These are phyloP conservation scores for Fomitopsis serialis DNA, from an alignment of 768 basidiomycete genomes.

Conservation along the genomic window DNA sequence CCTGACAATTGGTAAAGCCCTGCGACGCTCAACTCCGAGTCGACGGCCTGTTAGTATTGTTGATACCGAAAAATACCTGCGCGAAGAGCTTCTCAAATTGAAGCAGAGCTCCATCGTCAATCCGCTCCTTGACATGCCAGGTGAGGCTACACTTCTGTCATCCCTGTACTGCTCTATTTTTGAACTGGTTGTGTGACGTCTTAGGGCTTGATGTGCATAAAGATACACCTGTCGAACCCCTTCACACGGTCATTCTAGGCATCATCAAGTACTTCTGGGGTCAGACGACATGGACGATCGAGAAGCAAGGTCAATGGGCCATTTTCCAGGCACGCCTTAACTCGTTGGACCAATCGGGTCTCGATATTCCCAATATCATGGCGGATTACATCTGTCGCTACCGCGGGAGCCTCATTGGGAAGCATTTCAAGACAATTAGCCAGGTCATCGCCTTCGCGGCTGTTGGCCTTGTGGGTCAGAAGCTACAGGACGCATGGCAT, in stretches of 20 bases:
- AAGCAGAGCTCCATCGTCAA: no score
- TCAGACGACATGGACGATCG: conserved; percentile 17
- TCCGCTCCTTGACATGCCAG: background rate
- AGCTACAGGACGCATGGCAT: conserved; percentile 19
- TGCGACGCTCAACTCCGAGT: background rate
- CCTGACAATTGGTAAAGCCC: conserved; percentile 6
- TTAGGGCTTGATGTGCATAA: conserved; percentile 25
- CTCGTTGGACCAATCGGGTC: conserved; percentile 19
- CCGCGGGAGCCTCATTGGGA: conserved; percentile 25
- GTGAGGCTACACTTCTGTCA: no score
- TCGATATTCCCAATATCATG: conserved; percentile 19
- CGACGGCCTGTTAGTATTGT: no score
- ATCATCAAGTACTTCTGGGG: conserved; percentile 31
- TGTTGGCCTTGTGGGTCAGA: conserved; percentile 9
- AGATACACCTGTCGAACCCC: conserved; percentile 28
- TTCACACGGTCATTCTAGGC: conserved; percentile 30
- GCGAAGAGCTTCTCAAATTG: no score
- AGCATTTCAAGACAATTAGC: conserved; percentile 24
- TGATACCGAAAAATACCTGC: no score
- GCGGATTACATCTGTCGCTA: conserved; percentile 29
- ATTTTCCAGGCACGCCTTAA: conserved; percentile 21
- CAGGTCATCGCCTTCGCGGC: conserved; percentile 14
- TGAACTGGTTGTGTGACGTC: background rate
- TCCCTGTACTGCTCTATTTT: no score
- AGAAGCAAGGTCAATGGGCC: conserved; percentile 14